Base-by-base conservation (phyloP, 371 early-diverging fungal species). In the Blastocladiella emersonii region DNA sequence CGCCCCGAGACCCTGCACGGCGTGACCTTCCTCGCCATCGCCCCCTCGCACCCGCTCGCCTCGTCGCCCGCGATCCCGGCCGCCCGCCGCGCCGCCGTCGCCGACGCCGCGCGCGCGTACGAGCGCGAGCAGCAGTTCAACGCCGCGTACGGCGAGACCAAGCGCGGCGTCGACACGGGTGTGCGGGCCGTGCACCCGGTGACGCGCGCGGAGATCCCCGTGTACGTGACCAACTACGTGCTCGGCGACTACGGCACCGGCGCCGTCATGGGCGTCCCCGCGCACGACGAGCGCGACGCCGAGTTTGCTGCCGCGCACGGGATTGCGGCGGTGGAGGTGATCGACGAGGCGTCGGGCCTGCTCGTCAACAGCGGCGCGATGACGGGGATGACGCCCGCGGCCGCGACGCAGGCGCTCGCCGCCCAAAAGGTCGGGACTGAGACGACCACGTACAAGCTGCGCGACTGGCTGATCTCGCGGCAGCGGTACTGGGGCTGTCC, bases 401-500 rank as follows among this genome's bases (percentile, higher is more conserved):
- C 7, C 1, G 51, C 53, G 32, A 37, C 10, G 10, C 64, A 71
- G 13, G 66, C 81, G 2, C 80, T 77, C 66, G 78, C 80, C 0
- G 78, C 76, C 0, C 71, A 72, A 3, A 1, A 32, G 13, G 30
- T 51, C 25, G 89, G 89, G 5, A 68, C 84, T 30, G 67, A 27
- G 12, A 51, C 27, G 3, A 51, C 53, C 2, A 8, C 84, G 77
- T 95, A 84, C 68, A 83, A 87, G 1, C 74, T 95, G 41, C 83
- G 91, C 55, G 99, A 99, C 75, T 99, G 99, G 99, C 78, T 98
- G 0, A 72, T 99, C 17, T 96, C 97, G 1, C 82, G 99, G 56
- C 98, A 98, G 74, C 82, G 99, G 36, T 94, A 92, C 69, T 99
- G 99, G 99, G 99, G 99, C 15, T 94, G 99, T 1, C 99, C 99